Evolutionary conservation across 2,329 filamentous ascomycete species (phyloP).

Genomic region (Trichoderma breve): DNA sequence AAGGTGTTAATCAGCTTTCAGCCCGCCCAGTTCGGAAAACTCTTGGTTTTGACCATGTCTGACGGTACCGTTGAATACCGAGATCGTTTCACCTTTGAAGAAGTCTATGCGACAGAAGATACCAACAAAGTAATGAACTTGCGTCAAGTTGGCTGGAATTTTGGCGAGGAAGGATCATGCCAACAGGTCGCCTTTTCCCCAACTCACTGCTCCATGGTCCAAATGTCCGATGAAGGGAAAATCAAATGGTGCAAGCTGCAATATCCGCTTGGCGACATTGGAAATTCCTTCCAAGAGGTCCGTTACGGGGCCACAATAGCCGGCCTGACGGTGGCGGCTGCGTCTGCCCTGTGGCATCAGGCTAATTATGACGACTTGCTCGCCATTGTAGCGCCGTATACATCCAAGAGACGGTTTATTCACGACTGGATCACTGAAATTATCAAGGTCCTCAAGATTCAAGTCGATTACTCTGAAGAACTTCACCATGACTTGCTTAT

Average conservation of each 20-base stretch:
- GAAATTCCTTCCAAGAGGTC: conserved; percentile 48
- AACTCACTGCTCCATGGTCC: conserved; percentile 56
- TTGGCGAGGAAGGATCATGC: conserved; percentile 61
- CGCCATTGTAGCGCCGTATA: conserved; percentile 58
- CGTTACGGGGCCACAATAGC: conserved; percentile 59
- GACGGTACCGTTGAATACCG: conserved; percentile 81
- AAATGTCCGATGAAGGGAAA: conserved; percentile 57
- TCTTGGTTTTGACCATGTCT: conserved; percentile 70
- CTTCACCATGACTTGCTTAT: conserved; percentile 69
- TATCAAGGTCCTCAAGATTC: conserved; percentile 66
- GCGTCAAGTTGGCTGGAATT: conserved; percentile 75
- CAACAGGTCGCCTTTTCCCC: conserved; percentile 62
- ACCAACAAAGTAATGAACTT: conserved; percentile 66
- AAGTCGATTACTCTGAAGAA: conserved; percentile 80
- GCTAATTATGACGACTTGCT: conserved; percentile 69
- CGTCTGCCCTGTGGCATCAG: conserved; percentile 45
- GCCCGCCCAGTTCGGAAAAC: conserved; percentile 66
- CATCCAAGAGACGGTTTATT: conserved; percentile 47
- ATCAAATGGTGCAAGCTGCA: conserved; percentile 58
- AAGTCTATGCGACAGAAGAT: conserved; percentile 63
- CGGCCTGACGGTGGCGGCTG: conserved; percentile 54
- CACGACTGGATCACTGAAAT: conserved; percentile 64
- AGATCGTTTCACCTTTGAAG: conserved; percentile 69
- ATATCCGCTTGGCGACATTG: conserved; percentile 49
- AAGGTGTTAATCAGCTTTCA: conserved; percentile 70